phyloP scores from a whole-genome alignment of 331 rosid species.

The Telfairia occidentalis region DNA sequence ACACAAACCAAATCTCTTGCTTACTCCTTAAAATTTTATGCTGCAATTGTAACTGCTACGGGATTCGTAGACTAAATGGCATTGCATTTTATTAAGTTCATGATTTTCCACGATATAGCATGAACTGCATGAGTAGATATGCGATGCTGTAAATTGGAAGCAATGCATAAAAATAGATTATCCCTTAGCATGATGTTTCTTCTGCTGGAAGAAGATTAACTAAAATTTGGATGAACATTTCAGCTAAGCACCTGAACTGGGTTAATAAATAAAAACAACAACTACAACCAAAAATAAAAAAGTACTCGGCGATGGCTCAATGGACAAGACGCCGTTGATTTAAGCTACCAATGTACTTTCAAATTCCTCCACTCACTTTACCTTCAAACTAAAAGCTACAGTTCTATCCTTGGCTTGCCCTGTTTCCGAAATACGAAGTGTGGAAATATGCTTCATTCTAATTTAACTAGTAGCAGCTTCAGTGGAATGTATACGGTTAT shows the following conservation, averaged over 20 bases:
- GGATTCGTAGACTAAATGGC: neutral
- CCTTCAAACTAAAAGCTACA: neutral
- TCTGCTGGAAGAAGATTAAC: neutral
- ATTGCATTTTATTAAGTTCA: neutral
- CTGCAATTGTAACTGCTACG: neutral
- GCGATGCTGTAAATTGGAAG: neutral
- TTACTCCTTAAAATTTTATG: neutral
- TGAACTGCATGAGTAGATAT: neutral
- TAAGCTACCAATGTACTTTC: neutral
- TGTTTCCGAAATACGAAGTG: neutral
- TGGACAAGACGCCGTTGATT: neutral
- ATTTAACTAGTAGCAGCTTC: neutral
- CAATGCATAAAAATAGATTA: neutral
- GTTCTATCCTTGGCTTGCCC: neutral
- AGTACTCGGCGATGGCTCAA: neutral
- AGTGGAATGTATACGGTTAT: neutral
- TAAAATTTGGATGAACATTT: neutral
- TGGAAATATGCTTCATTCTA: neutral
- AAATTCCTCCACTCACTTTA: neutral
- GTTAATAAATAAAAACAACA: too few relatives aligned
- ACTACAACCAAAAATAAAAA: too few relatives aligned
- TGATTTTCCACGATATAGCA: neutral
- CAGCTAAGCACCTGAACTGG: too few relatives aligned
- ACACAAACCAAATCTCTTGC: neutral
- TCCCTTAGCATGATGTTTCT: neutral